Conservation (phyloP, 495 filamentous ascomycete species). For the Evernia prunastri region DNA sequence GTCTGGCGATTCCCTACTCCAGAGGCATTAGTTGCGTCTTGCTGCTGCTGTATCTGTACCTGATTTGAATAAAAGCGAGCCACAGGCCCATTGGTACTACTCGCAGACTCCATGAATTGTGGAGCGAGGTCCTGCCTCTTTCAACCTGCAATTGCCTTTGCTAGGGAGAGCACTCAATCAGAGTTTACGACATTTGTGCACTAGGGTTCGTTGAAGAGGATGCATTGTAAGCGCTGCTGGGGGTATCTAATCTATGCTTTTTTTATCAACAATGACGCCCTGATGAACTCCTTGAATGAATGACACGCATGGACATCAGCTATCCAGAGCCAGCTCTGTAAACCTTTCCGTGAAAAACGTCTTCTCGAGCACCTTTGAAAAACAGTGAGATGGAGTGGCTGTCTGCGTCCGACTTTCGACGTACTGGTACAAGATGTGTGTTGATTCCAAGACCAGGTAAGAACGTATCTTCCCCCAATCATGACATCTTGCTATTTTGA, state of each 20-base stretch:
- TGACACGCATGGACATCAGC: background rate
- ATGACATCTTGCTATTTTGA: background rate
- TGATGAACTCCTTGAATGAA: background rate
- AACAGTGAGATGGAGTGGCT: background rate
- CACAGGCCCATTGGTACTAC: too few relatives aligned
- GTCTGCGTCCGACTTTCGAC: slow-evolving; percentile 1
- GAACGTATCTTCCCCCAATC: background rate
- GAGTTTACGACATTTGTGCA: background rate
- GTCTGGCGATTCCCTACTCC: too few relatives aligned
- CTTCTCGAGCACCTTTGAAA: background rate
- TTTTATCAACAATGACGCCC: background rate
- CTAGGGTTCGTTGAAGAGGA: background rate
- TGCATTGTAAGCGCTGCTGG: background rate
- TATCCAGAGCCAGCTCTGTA: background rate
- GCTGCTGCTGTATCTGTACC: too few relatives aligned
- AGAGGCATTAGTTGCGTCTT: too few relatives aligned
- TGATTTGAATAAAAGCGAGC: too few relatives aligned
- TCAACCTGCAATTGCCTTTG: too few relatives aligned
- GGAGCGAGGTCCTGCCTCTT: too few relatives aligned
- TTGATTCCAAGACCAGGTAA: background rate
- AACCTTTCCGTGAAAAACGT: too few relatives aligned
- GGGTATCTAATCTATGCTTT: slow-evolving; percentile 15
- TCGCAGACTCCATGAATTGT: too few relatives aligned
- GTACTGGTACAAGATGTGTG: background rate
- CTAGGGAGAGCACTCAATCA: too few relatives aligned